Conservation (phyloP, 176 grass and related monocot genomes). For the Bonia amplexicaulis region DNA sequence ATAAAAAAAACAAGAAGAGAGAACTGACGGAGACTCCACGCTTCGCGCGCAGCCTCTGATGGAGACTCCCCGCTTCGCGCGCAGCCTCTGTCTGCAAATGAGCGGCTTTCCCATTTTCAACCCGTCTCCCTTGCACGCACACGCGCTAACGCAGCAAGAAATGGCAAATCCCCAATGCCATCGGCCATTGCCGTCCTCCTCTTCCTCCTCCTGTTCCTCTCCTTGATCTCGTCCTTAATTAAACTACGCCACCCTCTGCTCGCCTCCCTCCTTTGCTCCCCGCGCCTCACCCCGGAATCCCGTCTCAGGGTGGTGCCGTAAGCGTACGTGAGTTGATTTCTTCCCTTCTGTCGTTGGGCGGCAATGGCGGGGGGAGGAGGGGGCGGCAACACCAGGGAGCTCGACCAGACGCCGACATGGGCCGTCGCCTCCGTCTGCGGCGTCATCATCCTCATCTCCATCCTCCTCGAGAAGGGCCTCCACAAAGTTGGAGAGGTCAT, state of each 20-base stretch:
- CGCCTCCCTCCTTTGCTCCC: conserved; percentile 6
- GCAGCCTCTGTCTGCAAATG: conserved; percentile 19
- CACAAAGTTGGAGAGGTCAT: conserved; percentile 48
- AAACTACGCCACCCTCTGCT: conserved; percentile 1
- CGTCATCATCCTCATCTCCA: conserved; percentile 65
- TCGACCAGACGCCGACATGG: conserved; percentile 65
- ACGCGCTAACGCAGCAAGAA: neutral
- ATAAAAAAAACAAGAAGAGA: neutral
- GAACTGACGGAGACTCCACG: neutral
- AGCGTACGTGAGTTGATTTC: neutral
- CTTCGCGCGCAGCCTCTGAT: conserved; percentile 14
- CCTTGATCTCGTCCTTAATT: neutral
- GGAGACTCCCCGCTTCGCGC: conserved; percentile 3
- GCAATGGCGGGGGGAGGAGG: conserved; percentile 37
- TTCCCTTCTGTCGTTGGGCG: neutral
- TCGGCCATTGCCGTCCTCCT: conserved; percentile 7
- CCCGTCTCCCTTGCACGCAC: neutral
- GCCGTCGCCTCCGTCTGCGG: conserved; percentile 65
- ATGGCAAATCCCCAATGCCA: neutral
- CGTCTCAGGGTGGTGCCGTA: neutral
- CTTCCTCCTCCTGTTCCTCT: neutral
- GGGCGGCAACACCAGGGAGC: conserved; percentile 47
- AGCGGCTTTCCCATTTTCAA: neutral
- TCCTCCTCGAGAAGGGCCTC: conserved; percentile 59
- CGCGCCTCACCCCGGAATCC: neutral